Conservation (phyloP, 345 rosid genomes). For the Dipteronia dyeriana region DNA sequence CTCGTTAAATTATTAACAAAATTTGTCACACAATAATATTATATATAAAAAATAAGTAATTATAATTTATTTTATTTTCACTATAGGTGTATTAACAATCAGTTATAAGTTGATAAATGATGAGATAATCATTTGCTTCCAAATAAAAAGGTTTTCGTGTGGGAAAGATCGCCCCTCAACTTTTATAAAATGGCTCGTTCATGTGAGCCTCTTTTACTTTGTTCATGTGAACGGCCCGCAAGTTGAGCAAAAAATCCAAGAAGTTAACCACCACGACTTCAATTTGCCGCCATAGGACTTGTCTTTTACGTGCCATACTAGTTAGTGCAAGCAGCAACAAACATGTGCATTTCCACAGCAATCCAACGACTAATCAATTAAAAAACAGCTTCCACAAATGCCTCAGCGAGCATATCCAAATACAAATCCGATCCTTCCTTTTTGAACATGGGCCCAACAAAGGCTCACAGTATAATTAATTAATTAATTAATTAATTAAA, state of each 20-base stretch:
- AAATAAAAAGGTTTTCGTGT: neutral
- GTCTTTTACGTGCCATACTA: neutral
- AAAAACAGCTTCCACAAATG: neutral
- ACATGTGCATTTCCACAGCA: neutral
- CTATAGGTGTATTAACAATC: no score
- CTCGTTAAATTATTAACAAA: no score
- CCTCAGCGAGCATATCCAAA: neutral
- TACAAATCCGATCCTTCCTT: neutral
- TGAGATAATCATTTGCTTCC: neutral
- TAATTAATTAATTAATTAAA: no score
- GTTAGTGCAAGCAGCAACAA: no score
- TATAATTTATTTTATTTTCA: neutral
- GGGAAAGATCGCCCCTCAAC: neutral
- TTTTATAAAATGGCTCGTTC: neutral
- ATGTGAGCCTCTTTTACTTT: neutral
- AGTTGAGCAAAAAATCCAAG: neutral
- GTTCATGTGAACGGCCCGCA: neutral
- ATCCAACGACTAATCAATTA: neutral
- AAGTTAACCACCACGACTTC: neutral
- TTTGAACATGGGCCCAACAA: neutral
- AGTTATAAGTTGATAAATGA: no score
- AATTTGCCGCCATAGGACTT: neutral
- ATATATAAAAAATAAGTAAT: no score
- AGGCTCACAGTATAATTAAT: neutral
- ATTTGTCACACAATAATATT: neutral